These are phyloP conservation scores for Rutstroemia sp. DNA, from an alignment of 2,329 filamentous ascomycete species.

Conservation along the genomic window DNA sequence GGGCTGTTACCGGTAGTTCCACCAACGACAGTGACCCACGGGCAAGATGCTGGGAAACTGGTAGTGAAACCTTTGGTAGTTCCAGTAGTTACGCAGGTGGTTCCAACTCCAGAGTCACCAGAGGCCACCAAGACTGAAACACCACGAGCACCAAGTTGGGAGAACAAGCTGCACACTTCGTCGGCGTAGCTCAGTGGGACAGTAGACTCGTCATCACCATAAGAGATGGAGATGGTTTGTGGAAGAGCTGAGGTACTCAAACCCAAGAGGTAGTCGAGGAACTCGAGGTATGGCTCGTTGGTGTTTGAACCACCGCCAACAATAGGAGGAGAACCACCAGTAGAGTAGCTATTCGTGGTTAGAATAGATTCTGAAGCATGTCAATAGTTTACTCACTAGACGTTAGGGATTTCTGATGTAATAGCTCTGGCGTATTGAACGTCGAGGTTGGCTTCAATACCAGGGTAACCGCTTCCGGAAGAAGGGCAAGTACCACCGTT, in stretches of 20 bases:
- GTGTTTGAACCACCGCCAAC: slow-evolving; percentile 39
- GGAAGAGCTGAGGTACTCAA: slow-evolving; percentile 47
- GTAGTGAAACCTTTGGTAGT: slow-evolving; percentile 40
- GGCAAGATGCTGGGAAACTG: slow-evolving; percentile 41
- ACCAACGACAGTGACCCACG: slow-evolving; percentile 44
- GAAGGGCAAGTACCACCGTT: slow-evolving; percentile 29
- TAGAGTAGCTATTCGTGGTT: slow-evolving; percentile 36
- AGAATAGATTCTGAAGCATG: not conserved
- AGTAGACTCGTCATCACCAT: slow-evolving; percentile 46
- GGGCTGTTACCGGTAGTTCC: slow-evolving; percentile 24
- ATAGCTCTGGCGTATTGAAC: slow-evolving; percentile 50
- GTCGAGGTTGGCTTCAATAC: slow-evolving; percentile 51
- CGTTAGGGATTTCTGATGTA: slow-evolving; percentile 45
- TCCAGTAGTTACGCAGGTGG: slow-evolving; percentile 22
- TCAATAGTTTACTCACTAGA: slow-evolving; percentile 26
- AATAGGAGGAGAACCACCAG: slow-evolving; percentile 48
- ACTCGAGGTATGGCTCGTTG: slow-evolving; percentile 64
- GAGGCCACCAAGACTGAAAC: slow-evolving; percentile 42
- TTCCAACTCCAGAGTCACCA: slow-evolving; percentile 40
- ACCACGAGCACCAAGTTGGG: slow-evolving; percentile 45
- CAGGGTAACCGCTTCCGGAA: slow-evolving; percentile 11
- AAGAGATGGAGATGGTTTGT: slow-evolving; percentile 50
- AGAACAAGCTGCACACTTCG: slow-evolving; percentile 42
- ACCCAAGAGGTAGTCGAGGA: slow-evolving; percentile 50
- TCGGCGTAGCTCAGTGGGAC: slow-evolving; percentile 47